A percentile compares a stretch with the other conserved stretches of the same genome.
Conservation (phyloP, 345 rosid species). For the Camelina laxa region DNA sequence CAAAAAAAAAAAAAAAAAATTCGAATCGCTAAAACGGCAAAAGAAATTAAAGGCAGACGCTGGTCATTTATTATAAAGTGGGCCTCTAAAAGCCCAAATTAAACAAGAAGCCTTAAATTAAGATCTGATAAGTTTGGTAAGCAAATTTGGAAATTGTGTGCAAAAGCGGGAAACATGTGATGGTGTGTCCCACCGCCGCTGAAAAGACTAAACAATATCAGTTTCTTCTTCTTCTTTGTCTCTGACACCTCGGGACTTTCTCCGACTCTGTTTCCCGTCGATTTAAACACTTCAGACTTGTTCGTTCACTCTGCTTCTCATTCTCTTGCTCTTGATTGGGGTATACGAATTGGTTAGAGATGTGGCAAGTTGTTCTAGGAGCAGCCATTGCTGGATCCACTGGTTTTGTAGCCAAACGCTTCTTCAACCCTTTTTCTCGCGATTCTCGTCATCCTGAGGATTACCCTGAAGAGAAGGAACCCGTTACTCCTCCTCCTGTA, state of each 20-base stretch:
- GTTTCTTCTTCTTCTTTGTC: conserved; percentile 4
- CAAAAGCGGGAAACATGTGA: conserved; percentile 71
- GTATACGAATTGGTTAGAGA: no score
- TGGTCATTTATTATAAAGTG: background rate
- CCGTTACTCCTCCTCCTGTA: conserved; percentile 25
- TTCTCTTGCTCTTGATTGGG: conserved; percentile 18
- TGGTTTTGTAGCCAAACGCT: conserved; percentile 62
- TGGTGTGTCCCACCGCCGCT: conserved; percentile 41
- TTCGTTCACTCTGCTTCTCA: conserved; percentile 3
- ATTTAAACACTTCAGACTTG: conserved; percentile 29
- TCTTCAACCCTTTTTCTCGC: conserved; percentile 45
- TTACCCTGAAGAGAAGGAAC: conserved; percentile 14
- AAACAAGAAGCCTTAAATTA: background rate
- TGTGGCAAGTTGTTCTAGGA: conserved; percentile 83
- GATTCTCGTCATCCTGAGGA: conserved; percentile 8
- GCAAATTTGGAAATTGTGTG: conserved; percentile 34
- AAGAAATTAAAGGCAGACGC: background rate
- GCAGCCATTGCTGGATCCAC: conserved; percentile 84
- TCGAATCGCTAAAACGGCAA: background rate
- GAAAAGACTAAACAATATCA: conserved; percentile 11
- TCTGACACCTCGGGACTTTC: conserved; percentile 32
- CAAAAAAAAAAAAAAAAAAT: no score
- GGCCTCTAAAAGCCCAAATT: background rate
- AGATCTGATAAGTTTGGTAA: conserved; percentile 23
- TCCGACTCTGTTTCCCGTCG: conserved; percentile 32